Evolutionary conservation across 495 filamentous ascomycete genomes (phyloP).

Genomic region (Tuber aestivum): DNA sequence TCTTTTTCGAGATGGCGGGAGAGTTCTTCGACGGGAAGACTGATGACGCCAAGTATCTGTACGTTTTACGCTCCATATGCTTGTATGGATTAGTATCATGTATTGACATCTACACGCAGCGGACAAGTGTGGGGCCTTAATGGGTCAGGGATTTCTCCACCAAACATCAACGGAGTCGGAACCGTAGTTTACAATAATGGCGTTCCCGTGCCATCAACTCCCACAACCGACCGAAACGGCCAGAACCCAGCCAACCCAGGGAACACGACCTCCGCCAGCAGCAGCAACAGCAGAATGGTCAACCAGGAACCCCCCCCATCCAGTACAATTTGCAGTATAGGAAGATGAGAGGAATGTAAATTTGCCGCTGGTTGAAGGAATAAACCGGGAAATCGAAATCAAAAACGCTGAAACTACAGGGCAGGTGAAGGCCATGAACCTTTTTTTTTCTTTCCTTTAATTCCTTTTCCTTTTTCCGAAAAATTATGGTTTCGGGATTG

Average conservation of each 20-base stretch:
- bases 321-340: conserved; percentile 28
- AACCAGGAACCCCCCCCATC: conserved; percentile 29
- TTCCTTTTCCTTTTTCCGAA: background rate
- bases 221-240: conserved; percentile 25
- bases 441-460: background rate
- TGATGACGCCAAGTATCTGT: conserved; percentile 50
- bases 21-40: conserved; percentile 79
- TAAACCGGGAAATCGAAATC: background rate
- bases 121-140: conserved; percentile 43
- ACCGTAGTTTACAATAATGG: conserved; percentile 38
- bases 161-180: conserved; percentile 36
- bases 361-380: background rate
- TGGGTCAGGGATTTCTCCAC: conserved; percentile 34
- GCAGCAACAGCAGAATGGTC: conserved; percentile 12
- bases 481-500: background rate
- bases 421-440: background rate
- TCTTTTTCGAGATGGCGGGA: conserved; percentile 83
- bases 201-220: conserved; percentile 32
- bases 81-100: background rate
- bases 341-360: conserved; percentile 38
- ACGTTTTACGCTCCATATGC: conserved; percentile 5
- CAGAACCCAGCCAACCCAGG: conserved; percentile 32
- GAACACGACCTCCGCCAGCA: conserved; percentile 31
- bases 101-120: conserved; percentile 11
- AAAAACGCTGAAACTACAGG: background rate